These are phyloP conservation scores for Cutaneotrichosporon cavernicola DNA, from an alignment of 1,284 basidiomycete species.

Conservation along the genomic window DNA sequence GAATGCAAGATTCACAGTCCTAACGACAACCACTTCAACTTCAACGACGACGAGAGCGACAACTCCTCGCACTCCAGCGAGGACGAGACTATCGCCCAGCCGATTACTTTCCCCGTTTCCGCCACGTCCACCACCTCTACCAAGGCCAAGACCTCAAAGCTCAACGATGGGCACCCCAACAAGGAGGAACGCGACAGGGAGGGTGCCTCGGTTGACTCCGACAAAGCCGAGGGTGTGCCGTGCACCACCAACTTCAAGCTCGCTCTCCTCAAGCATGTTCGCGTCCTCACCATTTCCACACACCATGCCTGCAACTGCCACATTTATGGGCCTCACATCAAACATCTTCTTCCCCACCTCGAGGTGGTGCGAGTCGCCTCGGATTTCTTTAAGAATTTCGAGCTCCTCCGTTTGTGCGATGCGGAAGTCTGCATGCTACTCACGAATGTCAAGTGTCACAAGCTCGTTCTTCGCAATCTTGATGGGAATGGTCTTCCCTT, in stretches of 20 bases:
- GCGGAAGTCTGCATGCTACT: neutral
- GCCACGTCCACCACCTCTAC: neutral
- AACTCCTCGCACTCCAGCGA: too few relatives aligned
- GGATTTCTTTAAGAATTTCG: neutral
- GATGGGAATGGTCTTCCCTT: constrained; percentile 4
- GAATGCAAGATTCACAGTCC: neutral
- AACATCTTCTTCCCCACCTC: constrained; percentile 2
- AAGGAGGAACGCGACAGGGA: neutral
- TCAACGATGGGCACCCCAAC: neutral
- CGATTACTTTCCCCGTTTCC: too few relatives aligned
- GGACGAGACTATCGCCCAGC: too few relatives aligned
- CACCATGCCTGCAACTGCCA: constrained; percentile 15
- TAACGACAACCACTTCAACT: neutral
- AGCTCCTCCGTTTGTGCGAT: constrained; percentile 4
- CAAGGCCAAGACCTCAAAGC: neutral
- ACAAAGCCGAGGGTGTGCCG: neutral
- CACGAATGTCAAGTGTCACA: neutral
- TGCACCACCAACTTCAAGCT: constrained; percentile 7
- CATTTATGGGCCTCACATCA: neutral
- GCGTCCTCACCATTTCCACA: constrained; percentile 6
- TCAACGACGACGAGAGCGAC: neutral
- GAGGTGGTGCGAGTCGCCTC: constrained; percentile 4
- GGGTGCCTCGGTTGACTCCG: neutral
- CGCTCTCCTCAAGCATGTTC: constrained; percentile 8
- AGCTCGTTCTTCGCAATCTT: constrained; percentile 14